Evolutionary conservation across 2,329 filamentous ascomycete genomes (phyloP), one percentile per base, ranked within the genome.

Genomic region (Cadophora gregata): DNA sequence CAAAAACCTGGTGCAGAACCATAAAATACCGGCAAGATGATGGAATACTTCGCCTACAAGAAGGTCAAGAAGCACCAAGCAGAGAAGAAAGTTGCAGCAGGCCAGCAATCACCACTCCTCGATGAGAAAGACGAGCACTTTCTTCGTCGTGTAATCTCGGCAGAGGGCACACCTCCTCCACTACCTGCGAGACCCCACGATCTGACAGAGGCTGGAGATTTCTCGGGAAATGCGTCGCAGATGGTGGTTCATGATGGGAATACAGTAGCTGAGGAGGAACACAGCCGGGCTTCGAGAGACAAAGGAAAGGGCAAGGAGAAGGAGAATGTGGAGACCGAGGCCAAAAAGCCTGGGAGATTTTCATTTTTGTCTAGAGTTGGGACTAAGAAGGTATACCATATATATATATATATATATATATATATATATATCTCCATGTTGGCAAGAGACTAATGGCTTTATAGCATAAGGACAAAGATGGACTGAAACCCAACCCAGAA

Each of bases 31-130:
- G 66, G 63, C 62, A 75, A 70, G 59, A 90, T 90, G 88, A 75
- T 90, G 68, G 86, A 90, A 77, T 89, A 87, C 77, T 85, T 90
- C 71, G 79, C 82, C 42, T 85, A 84, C 80, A 89, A 86, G 76
- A 90, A 88, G 76, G 79, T 83, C 74, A 89, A 88, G 79, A 87
- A 89, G 78, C 79, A 85, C 75, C 83, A 81, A 72, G 82, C 80
- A 1, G 81, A 86, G 66, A 85, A 86, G 72, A 78, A 76, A 8
- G 64, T 62, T 4, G 59, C 65, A 25, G 62, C 16, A 12, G 29
- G 14, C 47, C 31, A 48, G 48, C 51, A 50, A 27, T 53, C 53
- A 31, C 66, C 58, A 33, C 78, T 90, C 33, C 81, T 90, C 53
- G 80, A 83, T 67, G 79, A 80, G 51, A 85, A 86, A 47, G 86